Conservation (phyloP, 768 basidiomycete species). For the Naematelia encephala region DNA sequence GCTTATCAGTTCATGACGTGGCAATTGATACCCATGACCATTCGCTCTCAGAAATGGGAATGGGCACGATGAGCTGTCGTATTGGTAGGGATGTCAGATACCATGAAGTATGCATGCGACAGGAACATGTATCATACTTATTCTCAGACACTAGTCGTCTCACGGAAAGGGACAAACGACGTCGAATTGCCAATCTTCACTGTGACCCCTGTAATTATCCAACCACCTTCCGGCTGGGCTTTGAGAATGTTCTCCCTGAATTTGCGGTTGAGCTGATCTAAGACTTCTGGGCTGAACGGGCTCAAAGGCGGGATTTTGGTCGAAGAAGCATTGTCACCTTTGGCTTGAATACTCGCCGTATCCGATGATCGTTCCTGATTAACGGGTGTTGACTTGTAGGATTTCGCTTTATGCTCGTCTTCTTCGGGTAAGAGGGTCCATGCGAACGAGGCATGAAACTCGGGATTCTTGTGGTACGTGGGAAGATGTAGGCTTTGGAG, state of each 20-base stretch:
- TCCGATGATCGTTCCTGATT: background rate
- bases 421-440: conserved; percentile 61
- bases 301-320: background rate
- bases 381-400: background rate
- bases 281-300: conserved; percentile 20
- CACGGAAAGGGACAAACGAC: background rate
- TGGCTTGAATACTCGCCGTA: background rate
- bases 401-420: background rate
- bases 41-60: background rate
- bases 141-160: background rate
- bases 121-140: background rate
- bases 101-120: background rate
- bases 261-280: conserved; percentile 20
- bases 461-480: conserved; percentile 72
- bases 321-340: background rate
- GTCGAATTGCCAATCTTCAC: conserved; percentile 34
- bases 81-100: background rate
- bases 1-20: background rate
- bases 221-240: conserved; percentile 37
- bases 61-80: background rate
- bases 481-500: conserved; percentile 66
- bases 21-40: background rate
- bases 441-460: conserved; percentile 83
- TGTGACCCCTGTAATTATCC: conserved; percentile 29
- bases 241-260: conserved; percentile 20